A percentile compares a stretch with the other conserved stretches of the same genome.
phyloP scores from a whole-genome alignment of 768 basidiomycete genomes.

The Candolleomyces eurysporus region DNA sequence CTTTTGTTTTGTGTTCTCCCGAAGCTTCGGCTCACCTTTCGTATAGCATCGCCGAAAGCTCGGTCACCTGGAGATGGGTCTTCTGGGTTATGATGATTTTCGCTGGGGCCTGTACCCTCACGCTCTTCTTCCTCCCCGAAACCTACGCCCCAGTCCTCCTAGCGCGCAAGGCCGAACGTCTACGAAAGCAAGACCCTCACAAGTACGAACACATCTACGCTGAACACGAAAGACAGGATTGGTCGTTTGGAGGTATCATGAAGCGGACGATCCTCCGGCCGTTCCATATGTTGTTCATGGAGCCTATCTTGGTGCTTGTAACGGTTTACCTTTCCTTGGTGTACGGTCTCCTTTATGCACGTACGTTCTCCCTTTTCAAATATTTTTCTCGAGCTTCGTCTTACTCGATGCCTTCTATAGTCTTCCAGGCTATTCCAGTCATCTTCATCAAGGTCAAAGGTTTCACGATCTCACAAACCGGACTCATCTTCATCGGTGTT shows the following conservation, averaged over 20 bases:
- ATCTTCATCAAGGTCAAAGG: slow-evolving; percentile 36
- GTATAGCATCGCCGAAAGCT: slow-evolving; percentile 44
- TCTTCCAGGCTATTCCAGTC: slow-evolving; percentile 56
- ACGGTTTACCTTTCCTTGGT: slow-evolving; percentile 62
- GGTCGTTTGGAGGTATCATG: slow-evolving; percentile 48
- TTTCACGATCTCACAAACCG: slow-evolving; percentile 38
- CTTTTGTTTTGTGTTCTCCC: neutral
- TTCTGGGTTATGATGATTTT: slow-evolving; percentile 74
- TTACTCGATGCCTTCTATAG: slow-evolving; percentile 25
- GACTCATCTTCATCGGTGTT: slow-evolving; percentile 41
- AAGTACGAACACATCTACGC: slow-evolving; percentile 45
- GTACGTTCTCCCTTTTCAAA: slow-evolving; percentile 30
- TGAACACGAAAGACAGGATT: slow-evolving; percentile 58
- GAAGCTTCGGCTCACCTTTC: neutral
- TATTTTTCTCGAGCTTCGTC: neutral
- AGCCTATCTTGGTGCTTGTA: slow-evolving; percentile 62
- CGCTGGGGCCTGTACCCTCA: slow-evolving; percentile 48
- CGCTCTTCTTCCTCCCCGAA: slow-evolving; percentile 54
- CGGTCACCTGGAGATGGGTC: slow-evolving; percentile 62
- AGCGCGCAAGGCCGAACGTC: slow-evolving; percentile 42
- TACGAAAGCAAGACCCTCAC: slow-evolving; percentile 50
- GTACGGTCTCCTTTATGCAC: slow-evolving; percentile 57
- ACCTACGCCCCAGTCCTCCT: slow-evolving; percentile 67
- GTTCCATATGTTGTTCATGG: slow-evolving; percentile 57
- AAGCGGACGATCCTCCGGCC: slow-evolving; percentile 59